phyloP scores from a whole-genome alignment of 1,284 basidiomycete genomes.

The Sutorius eximius region DNA sequence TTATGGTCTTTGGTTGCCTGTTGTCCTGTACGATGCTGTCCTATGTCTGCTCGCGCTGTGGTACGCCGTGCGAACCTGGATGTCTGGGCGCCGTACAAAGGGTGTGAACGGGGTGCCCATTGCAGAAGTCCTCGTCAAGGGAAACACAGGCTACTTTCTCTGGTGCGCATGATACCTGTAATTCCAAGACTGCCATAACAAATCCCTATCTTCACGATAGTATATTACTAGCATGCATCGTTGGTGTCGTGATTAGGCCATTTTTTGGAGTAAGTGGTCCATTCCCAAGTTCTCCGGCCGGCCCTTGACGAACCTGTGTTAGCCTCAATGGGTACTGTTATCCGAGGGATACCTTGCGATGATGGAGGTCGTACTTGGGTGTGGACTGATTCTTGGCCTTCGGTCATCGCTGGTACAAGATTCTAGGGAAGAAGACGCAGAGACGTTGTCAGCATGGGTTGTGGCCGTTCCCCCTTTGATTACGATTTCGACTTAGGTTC shows the following conservation, averaged over 20 bases:
- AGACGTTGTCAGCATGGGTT: too few species aligned
- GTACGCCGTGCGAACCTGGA: slow-evolving; percentile 9
- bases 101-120: slow-evolving; percentile 1
- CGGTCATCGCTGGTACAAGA: neutral
- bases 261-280: neutral
- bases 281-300: neutral
- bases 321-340: neutral
- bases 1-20: slow-evolving; percentile 21
- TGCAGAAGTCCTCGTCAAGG: slow-evolving; percentile 14
- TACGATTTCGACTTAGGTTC: neutral
- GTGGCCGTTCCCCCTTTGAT: neutral
- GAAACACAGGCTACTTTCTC: slow-evolving; percentile 19
- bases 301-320: neutral
- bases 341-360: neutral
- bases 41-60: slow-evolving; percentile 20
- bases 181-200: too few species aligned
- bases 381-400: slow-evolving; percentile 9
- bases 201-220: neutral
- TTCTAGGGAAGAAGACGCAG: neutral
- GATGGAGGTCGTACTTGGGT: slow-evolving; percentile 1
- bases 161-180: slow-evolving; percentile 8
- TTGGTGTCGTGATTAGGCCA: neutral
- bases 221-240: neutral
- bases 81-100: neutral
- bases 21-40: slow-evolving; percentile 12